These are phyloP conservation scores for Coemansia sp. DNA, from an alignment of 192 early-diverging fungal genomes.

Conservation along the genomic window DNA sequence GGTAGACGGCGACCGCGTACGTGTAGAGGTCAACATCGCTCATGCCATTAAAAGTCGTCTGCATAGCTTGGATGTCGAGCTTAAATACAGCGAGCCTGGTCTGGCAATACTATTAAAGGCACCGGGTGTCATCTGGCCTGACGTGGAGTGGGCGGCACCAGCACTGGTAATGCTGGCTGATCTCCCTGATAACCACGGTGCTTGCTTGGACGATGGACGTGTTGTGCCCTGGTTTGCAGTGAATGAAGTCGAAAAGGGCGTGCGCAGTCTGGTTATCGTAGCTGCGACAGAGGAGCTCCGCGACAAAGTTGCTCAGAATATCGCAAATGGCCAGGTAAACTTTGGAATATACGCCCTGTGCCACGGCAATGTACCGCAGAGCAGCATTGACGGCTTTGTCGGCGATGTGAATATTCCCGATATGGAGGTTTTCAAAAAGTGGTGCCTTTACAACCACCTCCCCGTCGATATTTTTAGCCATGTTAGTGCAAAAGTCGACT, in stretches of 20 bases:
- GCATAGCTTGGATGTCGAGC: slow-evolving; percentile 49
- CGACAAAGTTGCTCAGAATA: neutral
- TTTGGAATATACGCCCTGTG: slow-evolving; percentile 48
- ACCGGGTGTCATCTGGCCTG: slow-evolving; percentile 47
- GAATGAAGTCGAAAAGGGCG: slow-evolving; percentile 62
- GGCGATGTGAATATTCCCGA: neutral
- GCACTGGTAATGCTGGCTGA: slow-evolving; percentile 17
- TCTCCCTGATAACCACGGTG: neutral
- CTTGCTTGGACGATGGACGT: neutral
- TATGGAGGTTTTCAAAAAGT: slow-evolving; percentile 10
- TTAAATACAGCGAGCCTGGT: slow-evolving; percentile 59
- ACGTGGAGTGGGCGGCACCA: slow-evolving; percentile 33
- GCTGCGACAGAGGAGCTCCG: slow-evolving; percentile 22
- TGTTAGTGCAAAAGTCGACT: slow-evolving; percentile 8
- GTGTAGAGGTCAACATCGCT: slow-evolving; percentile 47
- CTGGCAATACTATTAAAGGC: slow-evolving; percentile 62
- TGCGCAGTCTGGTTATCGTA: slow-evolving; percentile 56
- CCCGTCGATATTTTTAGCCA: slow-evolving; percentile 36
- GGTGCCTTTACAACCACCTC: slow-evolving; percentile 35
- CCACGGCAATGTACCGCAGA: slow-evolving; percentile 40
- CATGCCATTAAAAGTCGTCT: slow-evolving; percentile 52
- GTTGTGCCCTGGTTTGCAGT: slow-evolving; percentile 46
- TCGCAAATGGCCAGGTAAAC: slow-evolving; percentile 11
- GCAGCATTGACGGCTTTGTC: slow-evolving; percentile 10
- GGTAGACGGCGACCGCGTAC: slow-evolving; percentile 53